These are phyloP conservation scores for Candida nitratophila DNA, from an alignment of 805 yeast genomes.

Conservation along the genomic window DNA sequence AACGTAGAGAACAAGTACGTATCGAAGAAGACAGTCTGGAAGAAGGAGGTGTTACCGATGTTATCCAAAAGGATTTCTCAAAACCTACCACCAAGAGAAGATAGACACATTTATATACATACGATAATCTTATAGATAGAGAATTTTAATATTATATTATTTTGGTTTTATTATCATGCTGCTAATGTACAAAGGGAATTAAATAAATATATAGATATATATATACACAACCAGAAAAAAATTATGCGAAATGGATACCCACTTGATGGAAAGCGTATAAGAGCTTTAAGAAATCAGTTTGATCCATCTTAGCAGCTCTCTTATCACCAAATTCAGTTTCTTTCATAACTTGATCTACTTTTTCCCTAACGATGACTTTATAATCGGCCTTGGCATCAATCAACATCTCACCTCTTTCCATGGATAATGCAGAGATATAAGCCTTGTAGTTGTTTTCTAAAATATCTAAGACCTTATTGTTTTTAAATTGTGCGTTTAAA, in stretches of 20 bases:
- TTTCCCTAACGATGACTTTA: conserved; percentile 49
- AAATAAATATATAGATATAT: too few relatives aligned
- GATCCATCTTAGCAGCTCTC: conserved; percentile 92
- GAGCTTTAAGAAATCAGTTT: conserved; percentile 82
- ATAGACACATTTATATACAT: conserved; percentile 19
- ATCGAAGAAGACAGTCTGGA: conserved; percentile 84
- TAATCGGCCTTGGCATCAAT: conserved; percentile 36
- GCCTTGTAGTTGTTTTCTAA: conserved; percentile 85
- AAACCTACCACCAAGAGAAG: conserved; percentile 45
- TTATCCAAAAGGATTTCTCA: conserved; percentile 64
- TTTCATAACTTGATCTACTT: conserved; percentile 64
- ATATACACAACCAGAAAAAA: background rate
- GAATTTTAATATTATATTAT: background rate
- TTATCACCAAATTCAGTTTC: conserved; percentile 79
- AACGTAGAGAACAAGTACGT: conserved; percentile 88
- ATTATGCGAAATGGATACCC: conserved; percentile 88
- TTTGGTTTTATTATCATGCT: conserved; percentile 1
- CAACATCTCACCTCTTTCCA: conserved; percentile 41
- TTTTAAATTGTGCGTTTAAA: conserved; percentile 86
- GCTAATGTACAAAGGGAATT: conserved; percentile 1
- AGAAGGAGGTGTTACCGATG: conserved; percentile 89
- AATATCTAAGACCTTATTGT: conserved; percentile 69
- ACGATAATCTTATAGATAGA: too few relatives aligned
- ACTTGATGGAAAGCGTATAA: conserved; percentile 93
- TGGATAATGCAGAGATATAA: conserved; percentile 43